Conservation (phyloP, 2,329 filamentous ascomycete species). For the Cladosporium austrohemisphaericum region DNA sequence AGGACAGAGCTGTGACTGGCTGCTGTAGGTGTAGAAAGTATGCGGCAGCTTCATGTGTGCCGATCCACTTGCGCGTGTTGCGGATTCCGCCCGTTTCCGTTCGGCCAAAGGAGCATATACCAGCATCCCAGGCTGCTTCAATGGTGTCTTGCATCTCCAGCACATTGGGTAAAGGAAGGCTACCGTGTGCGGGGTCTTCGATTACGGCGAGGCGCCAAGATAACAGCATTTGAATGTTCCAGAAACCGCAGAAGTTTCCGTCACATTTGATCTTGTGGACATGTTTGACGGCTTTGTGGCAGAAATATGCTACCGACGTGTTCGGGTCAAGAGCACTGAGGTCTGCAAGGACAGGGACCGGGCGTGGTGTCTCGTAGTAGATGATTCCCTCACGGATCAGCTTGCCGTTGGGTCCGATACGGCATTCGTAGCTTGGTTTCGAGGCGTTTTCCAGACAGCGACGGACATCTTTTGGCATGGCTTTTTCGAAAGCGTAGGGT, state of each 20-base stretch:
- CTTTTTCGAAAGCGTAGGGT: conserved; percentile 46
- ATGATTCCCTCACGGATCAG: conserved; percentile 40
- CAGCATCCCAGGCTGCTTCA: conserved; percentile 81
- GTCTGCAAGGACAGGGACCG: conserved; percentile 46
- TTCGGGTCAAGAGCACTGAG: conserved; percentile 56
- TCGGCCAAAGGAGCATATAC: conserved; percentile 71
- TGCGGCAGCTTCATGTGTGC: conserved; percentile 83
- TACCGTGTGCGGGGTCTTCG: conserved; percentile 22
- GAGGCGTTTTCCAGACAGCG: conserved; percentile 40
- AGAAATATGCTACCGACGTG: conserved; percentile 72
- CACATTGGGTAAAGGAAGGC: conserved; percentile 62
- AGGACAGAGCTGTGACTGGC: conserved; percentile 51
- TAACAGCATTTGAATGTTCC: conserved; percentile 88
- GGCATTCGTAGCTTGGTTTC: conserved; percentile 37
- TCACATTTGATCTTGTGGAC: conserved; percentile 78
- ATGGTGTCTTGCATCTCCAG: conserved; percentile 82
- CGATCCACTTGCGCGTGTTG: conserved; percentile 92
- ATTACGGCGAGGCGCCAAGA: conserved; percentile 42
- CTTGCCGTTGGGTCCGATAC: conserved; percentile 41
- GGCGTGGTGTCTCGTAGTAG: conserved; percentile 43
- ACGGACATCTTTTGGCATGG: conserved; percentile 44
- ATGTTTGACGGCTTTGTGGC: conserved; percentile 70
- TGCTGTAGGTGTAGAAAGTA: conserved; percentile 66
- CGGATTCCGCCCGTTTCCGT: conserved; percentile 81
- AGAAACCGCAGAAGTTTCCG: conserved; percentile 90